Conservation (phyloP, 78 protist genomes). For the Trichosphaerium sp. region DNA sequence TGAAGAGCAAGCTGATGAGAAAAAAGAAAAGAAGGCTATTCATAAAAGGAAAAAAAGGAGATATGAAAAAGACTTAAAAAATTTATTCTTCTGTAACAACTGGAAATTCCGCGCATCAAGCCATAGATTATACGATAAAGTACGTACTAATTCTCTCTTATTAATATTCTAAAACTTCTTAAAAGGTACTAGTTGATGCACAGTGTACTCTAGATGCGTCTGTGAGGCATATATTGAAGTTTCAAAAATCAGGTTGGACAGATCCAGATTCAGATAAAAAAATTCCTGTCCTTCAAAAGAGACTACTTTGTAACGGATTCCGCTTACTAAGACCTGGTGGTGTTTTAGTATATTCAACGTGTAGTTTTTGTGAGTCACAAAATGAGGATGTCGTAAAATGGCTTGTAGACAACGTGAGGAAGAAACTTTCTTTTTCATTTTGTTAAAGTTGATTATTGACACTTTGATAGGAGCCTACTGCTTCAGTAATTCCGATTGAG, state of each 20-base stretch:
- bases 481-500: not conserved
- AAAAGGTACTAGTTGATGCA: constrained; percentile 67
- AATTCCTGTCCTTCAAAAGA: not conserved
- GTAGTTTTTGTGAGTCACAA: constrained; percentile 38
- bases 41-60: not conserved
- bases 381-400: constrained; percentile 49
- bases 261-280: not conserved
- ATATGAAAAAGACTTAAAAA: constrained; percentile 6
- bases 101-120: constrained; percentile 19
- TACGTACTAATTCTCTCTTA: no score
- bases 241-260: constrained; percentile 13
- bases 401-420: constrained; percentile 21
- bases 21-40: not conserved
- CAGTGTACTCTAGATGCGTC: constrained; percentile 68
- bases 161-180: no score
- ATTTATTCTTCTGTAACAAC: constrained; percentile 15
- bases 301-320: constrained; percentile 39
- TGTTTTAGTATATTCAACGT: constrained; percentile 51
- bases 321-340: constrained; percentile 35
- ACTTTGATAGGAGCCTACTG: constrained; percentile 1
- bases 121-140: constrained; percentile 32
- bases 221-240: constrained; percentile 26
- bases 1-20: not conserved
- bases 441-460: constrained; percentile 3
- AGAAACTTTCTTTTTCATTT: no score